phyloP scores from a whole-genome alignment of 371 early-diverging fungal species.

The Circinella umbellata region DNA sequence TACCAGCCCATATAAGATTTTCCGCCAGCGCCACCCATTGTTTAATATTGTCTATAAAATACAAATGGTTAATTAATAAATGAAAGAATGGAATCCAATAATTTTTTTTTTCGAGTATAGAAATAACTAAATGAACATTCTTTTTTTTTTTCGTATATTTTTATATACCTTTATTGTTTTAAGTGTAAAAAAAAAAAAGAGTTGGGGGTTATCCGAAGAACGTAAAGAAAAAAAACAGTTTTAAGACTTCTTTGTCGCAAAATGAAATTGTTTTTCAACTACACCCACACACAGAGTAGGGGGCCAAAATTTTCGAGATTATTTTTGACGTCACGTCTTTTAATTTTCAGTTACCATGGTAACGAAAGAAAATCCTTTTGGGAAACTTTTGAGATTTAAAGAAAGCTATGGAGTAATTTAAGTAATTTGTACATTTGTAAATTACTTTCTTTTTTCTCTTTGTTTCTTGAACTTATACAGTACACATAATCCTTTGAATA shows the following conservation, averaged over 20 bases:
- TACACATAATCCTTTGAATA: too few relatives aligned
- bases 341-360: too few relatives aligned
- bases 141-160: too few relatives aligned
- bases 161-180: constrained; percentile 1
- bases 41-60: neutral
- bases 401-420: too few relatives aligned
- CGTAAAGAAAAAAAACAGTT: neutral
- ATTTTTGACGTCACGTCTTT: neutral
- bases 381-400: too few relatives aligned
- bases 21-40: constrained; percentile 46
- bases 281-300: neutral
- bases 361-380: too few relatives aligned
- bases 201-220: constrained; percentile 6
- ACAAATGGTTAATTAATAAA: neutral
- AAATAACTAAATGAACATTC: too few relatives aligned
- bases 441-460: too few relatives aligned
- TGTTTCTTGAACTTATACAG: too few relatives aligned
- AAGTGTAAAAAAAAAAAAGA: constrained; percentile 2
- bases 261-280: neutral
- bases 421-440: too few relatives aligned
- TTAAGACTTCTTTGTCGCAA: neutral
- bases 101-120: too few relatives aligned
- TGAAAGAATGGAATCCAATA: too few relatives aligned
- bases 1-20: constrained; percentile 51
- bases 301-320: neutral